Conservation (phyloP, 306 rosid species). For the Cucumis hystrix region DNA sequence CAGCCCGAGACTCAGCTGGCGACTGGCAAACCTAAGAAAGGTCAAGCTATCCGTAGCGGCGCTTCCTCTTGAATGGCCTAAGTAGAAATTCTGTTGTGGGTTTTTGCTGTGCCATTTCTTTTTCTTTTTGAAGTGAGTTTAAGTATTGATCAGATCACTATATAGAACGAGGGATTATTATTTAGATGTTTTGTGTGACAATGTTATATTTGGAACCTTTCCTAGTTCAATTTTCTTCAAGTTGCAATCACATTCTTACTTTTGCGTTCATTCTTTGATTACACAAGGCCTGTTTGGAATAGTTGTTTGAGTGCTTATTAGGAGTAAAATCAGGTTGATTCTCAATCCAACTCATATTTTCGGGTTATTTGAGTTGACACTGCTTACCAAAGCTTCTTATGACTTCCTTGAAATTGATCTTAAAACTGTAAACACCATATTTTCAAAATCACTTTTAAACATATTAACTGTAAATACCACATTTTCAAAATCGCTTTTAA, state of each 20-base stretch:
- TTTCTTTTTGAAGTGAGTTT: neutral
- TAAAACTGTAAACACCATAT: no score
- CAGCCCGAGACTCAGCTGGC: conserved; percentile 73
- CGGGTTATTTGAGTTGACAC: no score
- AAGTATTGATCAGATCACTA: neutral
- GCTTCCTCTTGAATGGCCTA: conserved; percentile 40
- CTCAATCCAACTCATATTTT: no score
- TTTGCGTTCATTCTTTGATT: neutral
- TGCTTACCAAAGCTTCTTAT: no score
- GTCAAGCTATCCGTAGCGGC: conserved; percentile 46
- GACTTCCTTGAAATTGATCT: no score
- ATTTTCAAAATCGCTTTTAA: no score
- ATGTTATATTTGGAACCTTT: neutral
- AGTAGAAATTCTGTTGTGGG: neutral
- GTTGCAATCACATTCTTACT: neutral
- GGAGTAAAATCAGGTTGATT: no score
- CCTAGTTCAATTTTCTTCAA: neutral
- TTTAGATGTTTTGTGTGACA: neutral
- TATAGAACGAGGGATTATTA: neutral
- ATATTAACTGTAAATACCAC: no score
- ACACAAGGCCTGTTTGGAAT: no score
- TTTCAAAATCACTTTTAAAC: no score
- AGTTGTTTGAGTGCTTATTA: no score
- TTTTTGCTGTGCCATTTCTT: neutral
- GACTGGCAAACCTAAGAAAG: conserved; percentile 63